Conservation (phyloP, 2,329 filamentous ascomycete genomes). For the Akanthomyces lecanii region DNA sequence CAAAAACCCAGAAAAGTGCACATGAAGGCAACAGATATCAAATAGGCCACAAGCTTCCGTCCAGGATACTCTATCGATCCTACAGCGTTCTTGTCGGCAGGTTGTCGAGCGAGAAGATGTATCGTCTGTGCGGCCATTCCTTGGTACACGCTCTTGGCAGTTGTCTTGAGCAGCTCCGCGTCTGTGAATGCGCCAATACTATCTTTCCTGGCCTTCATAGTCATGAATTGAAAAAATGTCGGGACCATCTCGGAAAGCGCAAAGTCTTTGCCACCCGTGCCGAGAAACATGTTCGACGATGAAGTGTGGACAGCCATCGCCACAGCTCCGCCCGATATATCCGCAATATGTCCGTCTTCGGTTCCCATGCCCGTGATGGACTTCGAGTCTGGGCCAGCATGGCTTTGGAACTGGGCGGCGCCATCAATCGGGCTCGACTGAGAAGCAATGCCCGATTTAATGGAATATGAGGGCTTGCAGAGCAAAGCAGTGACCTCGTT, state of each 20-base stretch:
- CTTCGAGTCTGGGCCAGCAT: neutral
- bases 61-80: constrained; percentile 15
- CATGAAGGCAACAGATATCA: constrained; percentile 15
- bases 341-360: constrained; percentile 11
- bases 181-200: constrained; percentile 20
- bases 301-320: constrained; percentile 19
- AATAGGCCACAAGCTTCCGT: constrained; percentile 15
- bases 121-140: constrained; percentile 18
- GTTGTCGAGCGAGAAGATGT: constrained; percentile 6
- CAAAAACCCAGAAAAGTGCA: constrained; percentile 12
- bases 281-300: constrained; percentile 18
- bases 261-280: constrained; percentile 21
- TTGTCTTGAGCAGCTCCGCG: constrained; percentile 16
- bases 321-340: constrained; percentile 19
- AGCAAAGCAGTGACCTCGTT: constrained; percentile 22
- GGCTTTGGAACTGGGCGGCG: constrained; percentile 16
- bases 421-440: constrained; percentile 18
- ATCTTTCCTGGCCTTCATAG: constrained; percentile 19
- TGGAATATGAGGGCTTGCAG: constrained; percentile 23
- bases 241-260: constrained; percentile 22
- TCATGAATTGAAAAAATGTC: constrained; percentile 27
- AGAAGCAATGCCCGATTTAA: constrained; percentile 18
- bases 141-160: constrained; percentile 14
- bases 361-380: neutral
- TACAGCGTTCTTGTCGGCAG: neutral